These are phyloP conservation scores for Epichloe bromicola DNA, from an alignment of 2,329 filamentous ascomycete species.

Conservation along the genomic window DNA sequence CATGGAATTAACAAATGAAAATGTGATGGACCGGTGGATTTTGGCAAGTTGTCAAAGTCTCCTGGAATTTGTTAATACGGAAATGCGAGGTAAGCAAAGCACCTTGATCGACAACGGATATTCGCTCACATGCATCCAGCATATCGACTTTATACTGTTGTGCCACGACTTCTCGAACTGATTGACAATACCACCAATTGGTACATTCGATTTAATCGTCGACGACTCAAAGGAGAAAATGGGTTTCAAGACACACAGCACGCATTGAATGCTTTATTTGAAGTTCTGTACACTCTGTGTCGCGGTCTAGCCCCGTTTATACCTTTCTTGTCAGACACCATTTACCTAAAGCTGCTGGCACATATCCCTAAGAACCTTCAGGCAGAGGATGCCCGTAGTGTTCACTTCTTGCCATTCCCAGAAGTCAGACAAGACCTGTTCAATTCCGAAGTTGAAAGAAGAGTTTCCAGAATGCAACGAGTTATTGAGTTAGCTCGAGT, in stretches of 20 bases:
- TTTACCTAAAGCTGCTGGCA: conserved; percentile 72
- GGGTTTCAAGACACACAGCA: conserved; percentile 77
- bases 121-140: conserved; percentile 20
- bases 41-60: conserved; percentile 84
- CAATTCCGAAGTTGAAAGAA: conserved; percentile 71
- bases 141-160: conserved; percentile 80
- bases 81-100: conserved; percentile 59
- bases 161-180: conserved; percentile 66
- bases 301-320: conserved; percentile 87
- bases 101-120: not conserved
- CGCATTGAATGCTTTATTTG: conserved; percentile 86
- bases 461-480: conserved; percentile 82
- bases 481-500: conserved; percentile 86
- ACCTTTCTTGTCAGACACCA: conserved; percentile 89
- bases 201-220: conserved; percentile 93
- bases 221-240: conserved; percentile 79
- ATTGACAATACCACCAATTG: conserved; percentile 97
- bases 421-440: conserved; percentile 82
- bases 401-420: conserved; percentile 88
- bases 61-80: conserved; percentile 79
- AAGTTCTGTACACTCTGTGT: conserved; percentile 81
- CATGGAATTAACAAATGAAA: conserved; percentile 63
- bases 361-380: conserved; percentile 62
- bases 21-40: conserved; percentile 96
- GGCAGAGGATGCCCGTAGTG: conserved; percentile 64